phyloP scores from a whole-genome alignment of 257 asterid genomes.

The Eucommia ulmoides region DNA sequence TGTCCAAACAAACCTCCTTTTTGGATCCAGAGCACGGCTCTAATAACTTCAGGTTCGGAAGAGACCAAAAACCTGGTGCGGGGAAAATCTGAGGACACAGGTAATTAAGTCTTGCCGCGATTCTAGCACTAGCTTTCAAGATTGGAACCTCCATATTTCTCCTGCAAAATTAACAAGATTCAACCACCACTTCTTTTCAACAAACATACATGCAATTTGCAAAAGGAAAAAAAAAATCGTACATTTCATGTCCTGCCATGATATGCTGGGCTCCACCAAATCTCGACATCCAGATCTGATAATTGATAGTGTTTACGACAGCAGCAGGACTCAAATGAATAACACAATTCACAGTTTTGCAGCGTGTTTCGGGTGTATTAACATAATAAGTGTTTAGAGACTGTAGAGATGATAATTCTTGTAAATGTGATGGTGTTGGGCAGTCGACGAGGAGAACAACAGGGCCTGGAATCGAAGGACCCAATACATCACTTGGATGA shows the following conservation, averaged over 20 bases:
- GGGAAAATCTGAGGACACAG: conserved; percentile 89
- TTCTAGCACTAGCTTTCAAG: conserved; percentile 73
- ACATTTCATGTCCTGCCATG: conserved; percentile 83
- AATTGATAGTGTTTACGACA: conserved; percentile 38
- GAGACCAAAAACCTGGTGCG: conserved; percentile 82
- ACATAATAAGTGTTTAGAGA: conserved; percentile 46
- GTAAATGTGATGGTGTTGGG: conserved; percentile 63
- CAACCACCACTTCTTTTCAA: too few relatives aligned
- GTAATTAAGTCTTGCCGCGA: conserved; percentile 75
- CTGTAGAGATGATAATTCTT: conserved; percentile 30
- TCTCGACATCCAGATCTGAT: conserved; percentile 74
- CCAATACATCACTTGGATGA: conserved; percentile 79
- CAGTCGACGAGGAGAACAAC: conserved; percentile 77
- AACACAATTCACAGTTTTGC: conserved; percentile 59
- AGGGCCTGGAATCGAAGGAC: conserved; percentile 87
- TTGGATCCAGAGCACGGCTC: conserved; percentile 17
- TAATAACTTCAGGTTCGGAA: conserved; percentile 18
- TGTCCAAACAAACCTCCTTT: conserved; percentile 25
- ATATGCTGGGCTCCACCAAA: conserved; percentile 84
- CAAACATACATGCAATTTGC: too few relatives aligned
- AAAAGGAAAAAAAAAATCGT: not conserved
- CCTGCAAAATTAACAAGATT: too few relatives aligned
- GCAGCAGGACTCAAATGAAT: conserved; percentile 65
- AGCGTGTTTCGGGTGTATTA: conserved; percentile 25
- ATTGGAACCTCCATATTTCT: conserved; percentile 78